Conservation (phyloP, 129 eudicot species). For the Flaveria ramosissima region DNA sequence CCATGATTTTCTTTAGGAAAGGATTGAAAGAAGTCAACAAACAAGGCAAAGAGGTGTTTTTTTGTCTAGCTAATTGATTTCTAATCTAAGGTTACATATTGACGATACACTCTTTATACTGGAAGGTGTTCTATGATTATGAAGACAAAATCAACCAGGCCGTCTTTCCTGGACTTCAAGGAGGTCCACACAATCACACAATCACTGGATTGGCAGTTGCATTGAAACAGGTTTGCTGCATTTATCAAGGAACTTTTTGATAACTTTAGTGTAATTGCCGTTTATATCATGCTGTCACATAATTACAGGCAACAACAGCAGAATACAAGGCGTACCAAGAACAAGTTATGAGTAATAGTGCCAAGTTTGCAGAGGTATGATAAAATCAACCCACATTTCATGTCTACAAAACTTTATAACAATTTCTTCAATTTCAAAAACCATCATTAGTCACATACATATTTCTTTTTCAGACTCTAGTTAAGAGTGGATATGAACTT, state of each 20-base stretch:
- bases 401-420: not conserved
- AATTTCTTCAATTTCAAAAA: constrained; percentile 11
- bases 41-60: constrained; percentile 3
- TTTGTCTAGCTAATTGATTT: not conserved
- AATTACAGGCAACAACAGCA: constrained; percentile 83
- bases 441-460: not conserved
- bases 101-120: not conserved
- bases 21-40: constrained; percentile 17
- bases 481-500: constrained; percentile 77
- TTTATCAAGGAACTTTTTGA: not conserved
- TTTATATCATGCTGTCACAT: not conserved
- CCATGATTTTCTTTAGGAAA: constrained; percentile 7
- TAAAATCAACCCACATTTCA: not conserved
- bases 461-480: constrained; percentile 62
- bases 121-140: constrained; percentile 61
- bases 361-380: constrained; percentile 86
- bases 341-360: constrained; percentile 89
- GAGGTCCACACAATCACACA: constrained; percentile 93
- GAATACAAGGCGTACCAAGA: constrained; percentile 99
- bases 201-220: constrained; percentile 86
- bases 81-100: constrained; percentile 2
- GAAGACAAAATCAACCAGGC: constrained; percentile 98
- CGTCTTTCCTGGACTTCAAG: constrained; percentile 99
- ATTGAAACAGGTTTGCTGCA: constrained; percentile 79
- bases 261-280: not conserved